Percentiles rank a stretch among this genome's conserved stretches.
phyloP scores from a whole-genome alignment of 768 basidiomycete species.

The Neoboletus brunneissimus region DNA sequence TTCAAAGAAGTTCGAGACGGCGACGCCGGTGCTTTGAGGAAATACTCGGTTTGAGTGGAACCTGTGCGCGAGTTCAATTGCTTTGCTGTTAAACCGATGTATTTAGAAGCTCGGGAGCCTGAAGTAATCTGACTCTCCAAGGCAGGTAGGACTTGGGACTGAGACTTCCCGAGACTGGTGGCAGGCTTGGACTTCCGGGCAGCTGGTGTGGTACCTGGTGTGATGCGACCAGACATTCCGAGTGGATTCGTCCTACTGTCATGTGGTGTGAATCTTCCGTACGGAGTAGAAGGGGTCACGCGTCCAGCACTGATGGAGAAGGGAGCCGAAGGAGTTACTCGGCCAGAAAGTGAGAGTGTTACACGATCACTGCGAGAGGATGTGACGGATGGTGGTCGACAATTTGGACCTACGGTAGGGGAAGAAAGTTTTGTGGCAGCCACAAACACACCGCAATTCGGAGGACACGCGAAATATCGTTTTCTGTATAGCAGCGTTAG shows the following conservation, averaged over 20 bases:
- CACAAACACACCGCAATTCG: conserved; percentile 89
- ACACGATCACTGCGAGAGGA: conserved; percentile 56
- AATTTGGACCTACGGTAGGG: conserved; percentile 61
- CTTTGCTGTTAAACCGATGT: conserved; percentile 80
- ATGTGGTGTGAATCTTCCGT: conserved; percentile 42
- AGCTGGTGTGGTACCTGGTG: conserved; percentile 38
- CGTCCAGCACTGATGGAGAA: conserved; percentile 43
- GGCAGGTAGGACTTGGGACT: conserved; percentile 24
- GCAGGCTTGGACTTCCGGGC: conserved; percentile 31
- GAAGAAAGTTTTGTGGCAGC: conserved; percentile 76
- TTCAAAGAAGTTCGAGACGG: conserved; percentile 38
- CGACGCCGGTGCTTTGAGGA: conserved; percentile 32
- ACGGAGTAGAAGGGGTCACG: conserved; percentile 53
- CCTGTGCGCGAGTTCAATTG: conserved; percentile 56
- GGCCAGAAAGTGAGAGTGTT: conserved; percentile 45
- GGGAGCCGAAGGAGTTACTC: conserved; percentile 44
- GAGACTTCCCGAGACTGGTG: conserved; percentile 33
- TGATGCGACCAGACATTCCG: conserved; percentile 45
- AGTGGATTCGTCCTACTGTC: conserved; percentile 27
- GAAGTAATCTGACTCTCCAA: conserved; percentile 57
- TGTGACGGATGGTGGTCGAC: conserved; percentile 75
- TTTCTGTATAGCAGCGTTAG: conserved; percentile 43
- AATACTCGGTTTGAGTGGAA: conserved; percentile 18
- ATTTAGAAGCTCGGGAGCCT: conserved; percentile 83
- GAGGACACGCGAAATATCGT: conserved; percentile 83